A percentile compares a stretch with the other conserved stretches of the same genome.
phyloP scores from a whole-genome alignment of 2,329 filamentous ascomycete genomes.

The Aphanoascus verrucosus region DNA sequence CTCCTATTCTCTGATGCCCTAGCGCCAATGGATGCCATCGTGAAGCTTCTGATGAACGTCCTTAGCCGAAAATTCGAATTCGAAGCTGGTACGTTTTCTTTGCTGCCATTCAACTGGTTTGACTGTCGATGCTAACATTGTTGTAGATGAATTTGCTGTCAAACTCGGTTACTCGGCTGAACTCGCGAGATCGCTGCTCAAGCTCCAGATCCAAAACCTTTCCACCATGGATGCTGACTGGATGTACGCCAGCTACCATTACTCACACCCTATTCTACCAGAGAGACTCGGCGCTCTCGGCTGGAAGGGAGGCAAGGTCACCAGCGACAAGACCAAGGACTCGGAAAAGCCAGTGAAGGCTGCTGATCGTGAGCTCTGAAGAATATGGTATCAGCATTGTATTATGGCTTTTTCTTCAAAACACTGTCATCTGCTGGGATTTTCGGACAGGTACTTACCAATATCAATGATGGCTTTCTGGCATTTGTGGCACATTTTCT shows the following conservation, averaged over 20 bases:
- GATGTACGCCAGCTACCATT: conserved; percentile 97
- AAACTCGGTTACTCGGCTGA: conserved; percentile 73
- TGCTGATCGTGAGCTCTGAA: conserved; percentile 63
- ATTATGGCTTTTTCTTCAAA: conserved; percentile 1
- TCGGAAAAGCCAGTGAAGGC: conserved; percentile 55
- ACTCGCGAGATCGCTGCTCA: conserved; percentile 80
- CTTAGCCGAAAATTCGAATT: conserved; percentile 92
- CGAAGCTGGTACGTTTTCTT: conserved; percentile 56
- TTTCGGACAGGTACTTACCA: conserved; percentile 7
- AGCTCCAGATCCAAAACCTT: conserved; percentile 95
- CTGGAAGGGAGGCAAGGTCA: conserved; percentile 56
- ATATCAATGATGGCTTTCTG: conserved; percentile 4
- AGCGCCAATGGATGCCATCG: conserved; percentile 81
- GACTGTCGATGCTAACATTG: conserved; percentile 19
- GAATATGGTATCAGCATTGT: conserved; percentile 2
- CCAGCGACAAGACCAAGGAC: conserved; percentile 41
- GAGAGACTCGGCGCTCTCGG: conserved; percentile 85
- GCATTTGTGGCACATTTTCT: conserved; percentile 4
- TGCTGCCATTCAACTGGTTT: neutral
- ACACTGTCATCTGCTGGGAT: neutral
- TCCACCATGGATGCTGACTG: conserved; percentile 98
- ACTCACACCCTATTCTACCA: conserved; percentile 90
- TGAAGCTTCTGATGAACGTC: conserved; percentile 93
- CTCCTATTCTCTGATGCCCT: conserved; percentile 96
- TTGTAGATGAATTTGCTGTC: conserved; percentile 66